Percentiles rank a stretch among this genome's conserved stretches.
Conservation (phyloP, 164 flowering plant species). For the Nelumbo lutea region DNA sequence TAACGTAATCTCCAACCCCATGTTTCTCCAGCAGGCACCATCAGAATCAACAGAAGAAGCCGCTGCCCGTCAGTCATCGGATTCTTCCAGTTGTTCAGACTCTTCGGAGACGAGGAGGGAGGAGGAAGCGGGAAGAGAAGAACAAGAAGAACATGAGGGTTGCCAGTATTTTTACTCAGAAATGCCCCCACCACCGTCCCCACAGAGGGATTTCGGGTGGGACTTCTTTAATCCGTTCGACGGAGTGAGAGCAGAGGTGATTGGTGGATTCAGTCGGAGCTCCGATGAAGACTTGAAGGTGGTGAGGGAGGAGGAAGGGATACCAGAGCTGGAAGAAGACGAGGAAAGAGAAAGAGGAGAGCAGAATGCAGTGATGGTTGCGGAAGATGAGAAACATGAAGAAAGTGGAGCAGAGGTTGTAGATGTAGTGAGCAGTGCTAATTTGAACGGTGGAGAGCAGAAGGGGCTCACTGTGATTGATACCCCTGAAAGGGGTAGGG, state of each 20-base stretch:
- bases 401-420: constrained; percentile 23
- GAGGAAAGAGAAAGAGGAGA: constrained; percentile 33
- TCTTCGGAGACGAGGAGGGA: constrained; percentile 18
- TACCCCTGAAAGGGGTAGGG: constrained; percentile 65
- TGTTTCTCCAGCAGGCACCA: constrained; percentile 53
- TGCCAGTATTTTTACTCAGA: constrained; percentile 21
- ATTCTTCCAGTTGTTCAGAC: constrained; percentile 13
- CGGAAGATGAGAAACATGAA: constrained; percentile 19
- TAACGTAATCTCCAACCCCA: constrained; percentile 47
- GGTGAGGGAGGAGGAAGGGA: constrained; percentile 82
- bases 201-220: constrained; percentile 38
- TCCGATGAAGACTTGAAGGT: constrained; percentile 72
- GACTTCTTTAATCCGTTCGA: constrained; percentile 52
- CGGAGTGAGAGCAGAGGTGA: constrained; percentile 45
- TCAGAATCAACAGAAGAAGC: constrained; percentile 45
- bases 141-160: constrained; percentile 9
- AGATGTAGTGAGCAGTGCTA: constrained; percentile 19
- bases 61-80: constrained; percentile 28
- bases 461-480: constrained; percentile 61
- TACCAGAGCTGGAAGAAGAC: constrained; percentile 32
- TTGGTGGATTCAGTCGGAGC: constrained; percentile 40
- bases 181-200: constrained; percentile 43
- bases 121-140: constrained; percentile 22
- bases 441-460: constrained; percentile 29
- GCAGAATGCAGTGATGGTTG: constrained; percentile 22